These are phyloP conservation scores for Aspergillus arachidicola DNA, from an alignment of 2,329 filamentous ascomycete genomes.

Conservation along the genomic window DNA sequence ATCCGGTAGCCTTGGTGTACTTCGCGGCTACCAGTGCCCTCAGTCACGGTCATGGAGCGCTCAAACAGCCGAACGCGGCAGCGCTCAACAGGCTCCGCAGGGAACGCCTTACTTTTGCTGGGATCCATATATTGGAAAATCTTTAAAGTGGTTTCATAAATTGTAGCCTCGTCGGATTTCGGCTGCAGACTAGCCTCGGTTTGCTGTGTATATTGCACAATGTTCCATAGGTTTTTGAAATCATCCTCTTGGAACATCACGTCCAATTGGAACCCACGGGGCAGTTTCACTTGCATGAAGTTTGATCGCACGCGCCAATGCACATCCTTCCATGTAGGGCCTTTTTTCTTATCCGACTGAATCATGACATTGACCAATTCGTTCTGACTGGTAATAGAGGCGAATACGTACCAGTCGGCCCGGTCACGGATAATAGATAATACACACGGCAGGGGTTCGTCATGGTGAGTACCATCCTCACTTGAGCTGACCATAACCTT, in stretches of 20 bases:
- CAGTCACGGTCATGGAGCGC: constrained; percentile 65
- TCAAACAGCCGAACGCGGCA: constrained; percentile 80
- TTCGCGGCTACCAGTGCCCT: constrained; percentile 71
- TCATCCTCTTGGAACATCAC: constrained; percentile 75
- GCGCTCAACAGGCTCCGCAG: constrained; percentile 69
- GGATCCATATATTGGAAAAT: constrained; percentile 82
- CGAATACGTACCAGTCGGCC: constrained; percentile 69
- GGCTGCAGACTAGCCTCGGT: constrained; percentile 72
- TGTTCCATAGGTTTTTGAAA: constrained; percentile 76
- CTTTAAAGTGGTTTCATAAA: constrained; percentile 70
- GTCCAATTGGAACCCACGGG: constrained; percentile 73
- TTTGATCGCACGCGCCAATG: constrained; percentile 72
- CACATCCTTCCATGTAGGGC: constrained; percentile 79
- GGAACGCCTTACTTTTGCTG: constrained; percentile 71
- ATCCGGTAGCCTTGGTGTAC: constrained; percentile 80
- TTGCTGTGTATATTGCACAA: constrained; percentile 81
- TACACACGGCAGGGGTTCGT: constrained; percentile 72
- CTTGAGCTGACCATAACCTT: constrained; percentile 72
- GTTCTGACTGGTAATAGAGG: constrained; percentile 78
- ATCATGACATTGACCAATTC: constrained; percentile 75
- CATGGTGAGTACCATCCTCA: constrained; percentile 68
- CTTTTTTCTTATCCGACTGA: constrained; percentile 66
- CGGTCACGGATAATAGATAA: constrained; percentile 73
- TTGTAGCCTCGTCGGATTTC: constrained; percentile 67
- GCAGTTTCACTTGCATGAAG: constrained; percentile 69